Conservation (phyloP, 2,329 filamentous ascomycete genomes). For the Fusarium tjaetaba region DNA sequence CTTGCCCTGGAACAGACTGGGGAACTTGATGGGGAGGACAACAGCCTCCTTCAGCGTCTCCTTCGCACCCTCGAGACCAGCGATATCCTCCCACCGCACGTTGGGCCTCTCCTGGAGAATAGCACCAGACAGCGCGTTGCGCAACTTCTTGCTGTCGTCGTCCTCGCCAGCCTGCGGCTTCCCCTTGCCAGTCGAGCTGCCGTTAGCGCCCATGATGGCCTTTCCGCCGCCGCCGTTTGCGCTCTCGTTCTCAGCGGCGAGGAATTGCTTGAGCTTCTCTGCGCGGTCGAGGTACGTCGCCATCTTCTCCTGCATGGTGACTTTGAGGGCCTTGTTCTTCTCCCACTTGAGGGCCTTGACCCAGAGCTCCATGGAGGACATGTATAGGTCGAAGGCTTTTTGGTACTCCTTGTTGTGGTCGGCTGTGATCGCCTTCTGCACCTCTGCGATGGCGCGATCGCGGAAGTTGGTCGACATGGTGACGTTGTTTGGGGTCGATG, state of each 20-base stretch:
- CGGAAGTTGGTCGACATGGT: constrained; percentile 97
- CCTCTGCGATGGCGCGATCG: constrained; percentile 93
- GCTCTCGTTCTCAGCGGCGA: constrained; percentile 79
- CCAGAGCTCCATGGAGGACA: constrained; percentile 94
- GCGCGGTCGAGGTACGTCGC: constrained; percentile 98
- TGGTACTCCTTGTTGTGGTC: constrained; percentile 97
- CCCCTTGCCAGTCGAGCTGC: constrained; percentile 69
- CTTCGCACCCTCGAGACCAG: constrained; percentile 91
- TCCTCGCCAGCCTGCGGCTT: constrained; percentile 72
- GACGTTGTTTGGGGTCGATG: constrained; percentile 37
- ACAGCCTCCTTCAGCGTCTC: constrained; percentile 98
- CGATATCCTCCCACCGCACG: constrained; percentile 97
- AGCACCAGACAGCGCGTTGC: constrained; percentile 88
- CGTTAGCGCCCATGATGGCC: constrained; percentile 73
- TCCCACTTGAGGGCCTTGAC: constrained; percentile 99
- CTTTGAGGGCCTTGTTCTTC: constrained; percentile 96
- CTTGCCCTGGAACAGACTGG: constrained; percentile 94
- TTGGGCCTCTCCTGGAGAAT: constrained; percentile 97
- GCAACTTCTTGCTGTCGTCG: constrained; percentile 93
- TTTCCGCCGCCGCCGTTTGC: constrained; percentile 72
- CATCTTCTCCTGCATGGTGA: constrained; percentile 95
- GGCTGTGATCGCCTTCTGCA: constrained; percentile 96
- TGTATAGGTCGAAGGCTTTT: constrained; percentile 96
- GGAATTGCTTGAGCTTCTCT: constrained; percentile 94
- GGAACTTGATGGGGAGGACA: constrained; percentile 97